These are phyloP conservation scores for Urtica urens DNA, from an alignment of 306 rosid species.

Conservation along the genomic window DNA sequence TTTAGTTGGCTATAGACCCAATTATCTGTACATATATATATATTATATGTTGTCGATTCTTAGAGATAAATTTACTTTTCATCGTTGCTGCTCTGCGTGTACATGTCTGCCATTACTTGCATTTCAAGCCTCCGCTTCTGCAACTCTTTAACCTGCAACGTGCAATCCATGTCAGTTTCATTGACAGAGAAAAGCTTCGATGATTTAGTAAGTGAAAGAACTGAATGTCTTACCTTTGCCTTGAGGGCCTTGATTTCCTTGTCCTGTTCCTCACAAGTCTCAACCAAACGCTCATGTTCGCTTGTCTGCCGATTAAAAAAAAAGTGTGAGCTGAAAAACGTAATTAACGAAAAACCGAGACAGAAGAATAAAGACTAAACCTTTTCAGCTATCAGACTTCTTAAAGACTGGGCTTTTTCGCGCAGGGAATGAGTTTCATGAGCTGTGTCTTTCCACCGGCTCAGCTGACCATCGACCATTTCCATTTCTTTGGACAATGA, in stretches of 20 bases:
- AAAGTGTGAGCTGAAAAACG: background rate
- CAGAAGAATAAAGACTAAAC: slow-evolving; percentile 35
- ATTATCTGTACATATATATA: too few species aligned
- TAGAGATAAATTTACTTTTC: slow-evolving; percentile 52
- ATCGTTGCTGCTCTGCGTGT: slow-evolving; percentile 57
- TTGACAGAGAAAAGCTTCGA: slow-evolving; percentile 13
- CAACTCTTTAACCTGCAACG: slow-evolving; percentile 63
- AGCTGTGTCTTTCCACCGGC: slow-evolving; percentile 85
- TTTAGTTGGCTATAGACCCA: too few species aligned
- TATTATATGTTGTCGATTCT: too few species aligned
- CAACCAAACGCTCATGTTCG: slow-evolving; percentile 41
- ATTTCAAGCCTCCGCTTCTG: slow-evolving; percentile 58
- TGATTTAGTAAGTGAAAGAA: slow-evolving; percentile 4
- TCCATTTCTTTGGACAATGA: slow-evolving; percentile 91
- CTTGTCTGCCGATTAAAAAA: slow-evolving; percentile 31
- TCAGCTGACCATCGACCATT: slow-evolving; percentile 87
- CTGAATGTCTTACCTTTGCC: slow-evolving; percentile 41
- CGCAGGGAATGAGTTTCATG: slow-evolving; percentile 64
- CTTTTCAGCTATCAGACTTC: slow-evolving; percentile 45
- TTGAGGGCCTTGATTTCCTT: slow-evolving; percentile 63
- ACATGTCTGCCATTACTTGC: slow-evolving; percentile 58
- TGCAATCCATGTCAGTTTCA: background rate
- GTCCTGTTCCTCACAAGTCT: slow-evolving; percentile 54
- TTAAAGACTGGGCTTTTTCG: slow-evolving; percentile 54
- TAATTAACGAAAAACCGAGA: background rate